A percentile compares a stretch with the other conserved stretches of the same genome.
Evolutionary conservation across 495 filamentous ascomycete species (phyloP).

Genomic region (Lophiotrema nucula): DNA sequence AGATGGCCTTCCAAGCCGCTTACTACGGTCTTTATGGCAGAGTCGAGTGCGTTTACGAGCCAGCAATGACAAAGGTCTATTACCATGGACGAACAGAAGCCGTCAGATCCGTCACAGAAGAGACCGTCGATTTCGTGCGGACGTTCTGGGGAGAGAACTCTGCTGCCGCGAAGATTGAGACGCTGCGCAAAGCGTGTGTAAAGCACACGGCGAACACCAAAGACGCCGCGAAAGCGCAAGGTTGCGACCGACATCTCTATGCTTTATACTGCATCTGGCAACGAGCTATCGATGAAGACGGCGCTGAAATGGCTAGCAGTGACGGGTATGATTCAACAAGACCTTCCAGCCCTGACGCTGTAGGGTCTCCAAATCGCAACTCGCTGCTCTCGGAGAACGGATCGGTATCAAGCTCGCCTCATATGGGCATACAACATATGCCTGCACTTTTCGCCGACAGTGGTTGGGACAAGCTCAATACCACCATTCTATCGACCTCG

Average conservation of each 20-base stretch:
- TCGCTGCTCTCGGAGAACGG: slow-evolving; percentile 51
- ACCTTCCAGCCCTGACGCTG: slow-evolving; percentile 28
- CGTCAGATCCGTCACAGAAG: slow-evolving; percentile 78
- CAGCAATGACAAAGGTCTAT: slow-evolving; percentile 94
- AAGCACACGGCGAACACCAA: slow-evolving; percentile 77
- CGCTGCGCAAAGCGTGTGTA: slow-evolving; percentile 77
- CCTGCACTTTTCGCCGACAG: slow-evolving; percentile 82
- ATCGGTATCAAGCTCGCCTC: slow-evolving; percentile 34
- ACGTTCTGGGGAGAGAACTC: slow-evolving; percentile 94
- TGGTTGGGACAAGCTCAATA: slow-evolving; percentile 95
- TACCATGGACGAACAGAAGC: slow-evolving; percentile 94
- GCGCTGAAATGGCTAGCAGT: slow-evolving; percentile 46
- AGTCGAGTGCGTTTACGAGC: slow-evolving; percentile 93
- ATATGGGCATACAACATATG: slow-evolving; percentile 47
- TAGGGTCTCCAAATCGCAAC: slow-evolving; percentile 57
- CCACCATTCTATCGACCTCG: slow-evolving; percentile 90
- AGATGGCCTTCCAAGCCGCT: slow-evolving; percentile 98
- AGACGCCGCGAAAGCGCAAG: slow-evolving; percentile 85
- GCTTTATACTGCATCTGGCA: slow-evolving; percentile 96
- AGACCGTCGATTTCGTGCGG: slow-evolving; percentile 80
- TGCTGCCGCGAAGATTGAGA: slow-evolving; percentile 75
- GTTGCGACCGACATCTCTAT: slow-evolving; percentile 92
- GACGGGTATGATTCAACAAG: slow-evolving; percentile 45
- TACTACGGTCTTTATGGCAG: slow-evolving; percentile 97
- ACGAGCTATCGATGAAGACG: slow-evolving; percentile 74